Evolutionary conservation across 371 early-diverging fungal species (phyloP), one percentile per base, ranked within the genome.

Genomic region (Coemansia sp.): DNA sequence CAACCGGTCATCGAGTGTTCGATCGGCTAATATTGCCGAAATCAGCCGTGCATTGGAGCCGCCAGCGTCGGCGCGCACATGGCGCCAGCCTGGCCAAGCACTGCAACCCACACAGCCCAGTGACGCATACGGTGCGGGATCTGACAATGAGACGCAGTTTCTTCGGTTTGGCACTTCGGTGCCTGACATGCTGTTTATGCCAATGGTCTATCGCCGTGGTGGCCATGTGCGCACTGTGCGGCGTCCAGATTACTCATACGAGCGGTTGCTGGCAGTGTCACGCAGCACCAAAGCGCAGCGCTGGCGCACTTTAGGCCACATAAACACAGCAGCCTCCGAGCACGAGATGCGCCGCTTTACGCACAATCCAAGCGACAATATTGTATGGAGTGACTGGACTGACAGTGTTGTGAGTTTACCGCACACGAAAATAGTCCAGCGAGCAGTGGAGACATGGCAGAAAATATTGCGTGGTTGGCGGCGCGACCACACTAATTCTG

Each of bases 351-450:
- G 26, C 6, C 48, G 60, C 12, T n/a, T 6, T 12, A 48, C 16
- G 4, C 3, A n/a, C 2, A 25, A 65, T n/a, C 30, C 47, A 25
- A 37, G 28, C 23, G 56, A 48, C 12, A 28, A 44, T 8, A 20
- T 68, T 51, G 28, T 14, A 12, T 75, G 77, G 77, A 14, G n/a
- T 18, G 59, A 47, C 57, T 75, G 77, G 77, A 64, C 52, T 12
- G 72, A 67, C 44, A 51, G 44, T n/a, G 48, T 71, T 28, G 8
- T n/a, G 3, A 5, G 33, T 26, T 44, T 14, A 2, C 37, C 56
- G 14, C 59, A 23, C 21, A 23, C 72, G 0, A 44, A 25, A 9
- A 16, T 64, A 5, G 64, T 59, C 40, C 39, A 58, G 18, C 77
- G 40, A 5, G 77, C 61, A 0, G 12, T 57, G 11, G 33, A 21